Evolutionary conservation across 2,329 filamentous ascomycete genomes (phyloP), one percentile per base, ranked within the genome.

Genomic region (Emergomyces pasteurianus): DNA sequence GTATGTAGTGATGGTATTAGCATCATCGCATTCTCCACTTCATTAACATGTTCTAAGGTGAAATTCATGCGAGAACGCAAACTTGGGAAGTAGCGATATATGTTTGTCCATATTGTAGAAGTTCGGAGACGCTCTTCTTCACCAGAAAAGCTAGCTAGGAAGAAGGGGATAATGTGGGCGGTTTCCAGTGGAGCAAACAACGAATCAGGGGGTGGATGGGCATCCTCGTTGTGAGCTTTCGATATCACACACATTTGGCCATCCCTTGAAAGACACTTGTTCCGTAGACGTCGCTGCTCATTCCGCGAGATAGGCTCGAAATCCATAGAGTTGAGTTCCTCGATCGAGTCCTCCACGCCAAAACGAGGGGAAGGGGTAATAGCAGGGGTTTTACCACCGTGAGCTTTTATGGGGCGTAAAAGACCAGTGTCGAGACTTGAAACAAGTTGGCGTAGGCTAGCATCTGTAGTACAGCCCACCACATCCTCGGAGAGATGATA

Each of bases 11-110:
- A 54, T 54, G 52, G n/a, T 18, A 31, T 31, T 21, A 54, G 26
- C 14, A 38, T 54, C 52, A 55, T 55, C 9, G 1, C 52, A 55
- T 55, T 55, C 52, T n/a, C 36, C 52, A 36, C 36, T 34, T 55
- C 52, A 31, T 55, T 36, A 40, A 18, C 34, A 38, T 38, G 40
- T 23, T 56, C 34, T 26, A 43, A 40, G 3, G 49, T 26, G 21
- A 56, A 56, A 56, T 38, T 5, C 21, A 43, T 56, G 53, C 34
- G n/a, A 38, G 34, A 38, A 56, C 53, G 8, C 34, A 23, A 56
- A 52, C 49, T 52, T 52, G 53, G 53, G 38, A 56, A 56, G 18
- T 40, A 56, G 38, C 34, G 53, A 56, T 56, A 56, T 38, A 56
- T 40, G 53, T 7, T 43, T 56, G 34, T 40, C 34, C 53, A 56